Evolutionary conservation across 2,329 filamentous ascomycete genomes (phyloP).

Genomic region (Canariomyces notabilis): DNA sequence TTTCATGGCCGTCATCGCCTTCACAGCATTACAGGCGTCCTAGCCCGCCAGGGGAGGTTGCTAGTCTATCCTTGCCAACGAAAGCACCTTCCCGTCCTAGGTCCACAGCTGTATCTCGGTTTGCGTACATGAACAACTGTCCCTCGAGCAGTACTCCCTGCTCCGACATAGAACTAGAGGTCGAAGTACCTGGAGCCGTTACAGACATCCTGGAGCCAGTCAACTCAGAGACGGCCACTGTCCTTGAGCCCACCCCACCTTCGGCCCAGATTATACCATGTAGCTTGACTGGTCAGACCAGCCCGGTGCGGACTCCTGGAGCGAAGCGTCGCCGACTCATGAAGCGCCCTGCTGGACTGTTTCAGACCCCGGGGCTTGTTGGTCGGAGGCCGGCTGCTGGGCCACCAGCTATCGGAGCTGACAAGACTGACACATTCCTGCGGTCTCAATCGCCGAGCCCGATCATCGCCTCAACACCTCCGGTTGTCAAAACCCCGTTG

Average conservation of each 20-base stretch:
- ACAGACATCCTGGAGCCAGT: constrained; percentile 12
- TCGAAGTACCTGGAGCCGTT: constrained; percentile 20
- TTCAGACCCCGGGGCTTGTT: neutral
- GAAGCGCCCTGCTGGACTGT: constrained; percentile 5
- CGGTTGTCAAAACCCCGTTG: neutral
- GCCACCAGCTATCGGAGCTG: neutral
- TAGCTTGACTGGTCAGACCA: constrained; percentile 12
- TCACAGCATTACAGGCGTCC: neutral
- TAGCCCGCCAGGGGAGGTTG: neutral
- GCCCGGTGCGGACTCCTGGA: neutral
- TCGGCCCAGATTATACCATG: constrained; percentile 27
- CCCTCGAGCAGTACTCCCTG: constrained; percentile 17
- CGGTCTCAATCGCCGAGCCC: neutral
- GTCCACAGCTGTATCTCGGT: neutral
- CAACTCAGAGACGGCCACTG: constrained; percentile 2
- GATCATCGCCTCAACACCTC: neutral
- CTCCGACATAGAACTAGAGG: constrained; percentile 21
- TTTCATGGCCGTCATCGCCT: constrained; percentile 10
- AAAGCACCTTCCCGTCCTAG: neutral
- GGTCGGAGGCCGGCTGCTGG: neutral
- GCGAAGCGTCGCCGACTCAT: constrained; percentile 17
- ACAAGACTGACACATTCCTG: neutral
- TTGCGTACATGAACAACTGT: neutral
- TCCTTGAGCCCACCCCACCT: constrained; percentile 23
- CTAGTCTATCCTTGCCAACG: neutral